Base-by-base conservation (phyloP, 2,329 filamentous ascomycete species). In the Xylariaceae sp. region DNA sequence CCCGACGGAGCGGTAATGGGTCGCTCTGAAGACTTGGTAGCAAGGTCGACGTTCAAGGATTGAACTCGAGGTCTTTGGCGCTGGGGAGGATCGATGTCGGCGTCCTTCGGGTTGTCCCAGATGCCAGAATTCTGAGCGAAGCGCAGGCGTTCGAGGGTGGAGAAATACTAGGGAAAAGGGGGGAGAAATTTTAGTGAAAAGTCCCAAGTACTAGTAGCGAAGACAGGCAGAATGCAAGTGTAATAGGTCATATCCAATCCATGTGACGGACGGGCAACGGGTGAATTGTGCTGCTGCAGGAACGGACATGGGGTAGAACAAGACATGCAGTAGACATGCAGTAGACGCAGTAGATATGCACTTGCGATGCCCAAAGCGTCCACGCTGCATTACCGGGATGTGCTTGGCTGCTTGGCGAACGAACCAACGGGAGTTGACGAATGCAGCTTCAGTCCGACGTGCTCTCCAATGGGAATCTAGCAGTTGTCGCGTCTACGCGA, bases 91-190 rank as follows among this genome's bases (percentile, higher is more conserved):
- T 48, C 44, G 41, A 51, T 44, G 49, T 56, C 44, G 48, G 26
- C 42, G 44, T 54, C 48, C 43, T 48, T 51, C 18, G 50, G 43
- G 29, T 50, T 50, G 54, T 62, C 60, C 20, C 65, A 49, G 44
- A 57, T 54, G 37, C 58, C 72, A 44, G 75, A 72, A 48, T 75
- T 75, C 64, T 85, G 81, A 48, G 78, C 80, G 65, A 86, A 81
- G 68, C 81, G 78, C 60, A 86, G 73, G 60, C 83, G 79, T 72
- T 87, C 84, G 54, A 83, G 71, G 29, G 80, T 81, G 40, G 82
- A 85, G 73, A 86, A 86, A 71, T 84, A 86, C 77, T 86, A 47
- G 48, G 49, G 49, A 60, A 50, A 57, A 52, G 54, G 56, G 50
- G 46, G 19, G 29, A 48, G 45, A 56, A 52, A 52, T 52, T 56